Base-by-base conservation (phyloP, 257 asterid species). In the Petunia axillaris region DNA sequence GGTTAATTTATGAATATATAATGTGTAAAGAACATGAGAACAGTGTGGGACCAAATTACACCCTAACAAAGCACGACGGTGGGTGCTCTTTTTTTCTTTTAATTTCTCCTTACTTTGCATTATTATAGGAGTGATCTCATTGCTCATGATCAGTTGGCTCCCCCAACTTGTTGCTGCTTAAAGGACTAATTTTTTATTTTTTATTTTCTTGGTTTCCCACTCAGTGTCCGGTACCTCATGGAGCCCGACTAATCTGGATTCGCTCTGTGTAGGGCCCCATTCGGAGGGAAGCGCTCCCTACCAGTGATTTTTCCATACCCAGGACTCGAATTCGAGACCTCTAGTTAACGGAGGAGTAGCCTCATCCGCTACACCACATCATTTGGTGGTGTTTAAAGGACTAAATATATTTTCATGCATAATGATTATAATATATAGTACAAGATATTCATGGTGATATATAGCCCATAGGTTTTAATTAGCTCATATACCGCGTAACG, bases 21-120 rank as follows among this genome's bases (percentile, higher is more conserved):
- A 8, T 16, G 25, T 70, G 16, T n/a, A 25, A 16, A 35, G 35
- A 70, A 55, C 62, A 55, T 55, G 62, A 55, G 62, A 55, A 13
- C 8, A 70, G 41, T 70, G 77, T 35, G 77, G 76, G 77, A 48
- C 62, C 62, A 55, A 55, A 15, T 4, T 55, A 55, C 62, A 55
- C 77, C 77, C 25, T 25, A 6, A 48, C 10, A 71, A 71, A 71
- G 77, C 43, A 48, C 77, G 77, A 71, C 77, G 77, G 77, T 71
- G 77, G 77, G 48, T 71, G 43, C 2, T 70, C 11, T 39, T 48
- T 10, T 48, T 70, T 10, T 44, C 16, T 8, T 13, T 38, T 68
- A 8, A 0, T 36, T 4, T n/a, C 25, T 44, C 10, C 58, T 38
- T 39, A 36, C 75, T 71, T n/a, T 67, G 35, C 46, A 44, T 68